Evolutionary conservation across 75 land plant genomes (phyloP).

Genomic region (Sequoiadendron giganteum): DNA sequence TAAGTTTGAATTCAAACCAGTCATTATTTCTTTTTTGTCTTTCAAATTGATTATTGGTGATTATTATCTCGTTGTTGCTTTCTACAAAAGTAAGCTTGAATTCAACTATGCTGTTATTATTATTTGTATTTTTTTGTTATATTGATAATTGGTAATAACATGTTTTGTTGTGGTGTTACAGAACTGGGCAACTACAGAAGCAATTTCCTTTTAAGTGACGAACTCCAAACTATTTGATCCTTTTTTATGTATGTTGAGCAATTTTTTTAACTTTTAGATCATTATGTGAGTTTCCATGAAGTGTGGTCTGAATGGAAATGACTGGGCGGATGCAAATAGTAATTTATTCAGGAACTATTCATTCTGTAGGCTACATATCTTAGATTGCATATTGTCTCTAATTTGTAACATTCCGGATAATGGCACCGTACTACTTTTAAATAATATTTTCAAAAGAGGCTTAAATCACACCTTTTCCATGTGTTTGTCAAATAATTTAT

Average conservation of each 20-base stretch:
- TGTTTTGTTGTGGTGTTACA: not conserved
- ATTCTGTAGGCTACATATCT: not conserved
- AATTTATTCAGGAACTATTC: not conserved
- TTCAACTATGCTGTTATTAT: not conserved
- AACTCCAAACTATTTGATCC: not conserved
- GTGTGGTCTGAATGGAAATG: too few relatives aligned
- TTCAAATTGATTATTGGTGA: too few relatives aligned
- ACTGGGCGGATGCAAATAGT: too few relatives aligned
- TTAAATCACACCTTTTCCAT: too few relatives aligned
- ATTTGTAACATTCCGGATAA: not conserved
- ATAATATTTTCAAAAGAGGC: too few relatives aligned
- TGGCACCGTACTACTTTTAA: too few relatives aligned
- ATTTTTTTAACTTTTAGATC: not conserved
- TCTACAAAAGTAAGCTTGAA: too few relatives aligned
- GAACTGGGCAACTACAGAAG: not conserved
- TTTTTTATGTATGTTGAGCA: not conserved
- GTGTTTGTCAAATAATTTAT: too few relatives aligned
- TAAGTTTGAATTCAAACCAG: conserved; percentile 20
- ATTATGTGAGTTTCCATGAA: not conserved
- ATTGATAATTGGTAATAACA: not conserved
- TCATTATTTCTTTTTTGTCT: not conserved
- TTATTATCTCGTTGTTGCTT: too few relatives aligned
- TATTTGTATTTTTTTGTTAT: not conserved
- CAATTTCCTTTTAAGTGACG: not conserved
- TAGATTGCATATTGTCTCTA: not conserved